A percentile compares a stretch with the other conserved stretches of the same genome.
Evolutionary conservation across 805 yeast species (phyloP).

Genomic region (Starmerella apis): DNA sequence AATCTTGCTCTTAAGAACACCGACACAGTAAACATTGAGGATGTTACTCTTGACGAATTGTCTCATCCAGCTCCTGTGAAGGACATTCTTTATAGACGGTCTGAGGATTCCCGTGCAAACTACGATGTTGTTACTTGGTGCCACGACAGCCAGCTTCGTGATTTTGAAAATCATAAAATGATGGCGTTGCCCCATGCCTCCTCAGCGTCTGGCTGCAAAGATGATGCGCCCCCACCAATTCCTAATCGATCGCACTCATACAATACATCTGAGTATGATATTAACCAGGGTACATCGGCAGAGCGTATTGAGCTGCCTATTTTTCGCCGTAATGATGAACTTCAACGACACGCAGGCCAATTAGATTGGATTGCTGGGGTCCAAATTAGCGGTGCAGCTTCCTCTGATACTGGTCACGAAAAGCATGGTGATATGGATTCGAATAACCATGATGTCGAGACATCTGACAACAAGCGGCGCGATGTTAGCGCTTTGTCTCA

Average conservation of each 20-base stretch:
- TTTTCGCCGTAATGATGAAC: not conserved
- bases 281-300: not conserved
- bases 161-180: slow-evolving; percentile 46
- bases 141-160: slow-evolving; percentile 68
- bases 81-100: slow-evolving; percentile 79
- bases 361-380: slow-evolving; percentile 91
- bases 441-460: slow-evolving; percentile 27
- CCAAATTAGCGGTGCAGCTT: slow-evolving; percentile 49
- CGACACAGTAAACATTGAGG: slow-evolving; percentile 27
- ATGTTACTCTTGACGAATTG: slow-evolving; percentile 48
- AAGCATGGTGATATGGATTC: not conserved
- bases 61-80: slow-evolving; percentile 80
- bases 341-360: slow-evolving; percentile 12
- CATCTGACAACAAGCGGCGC: slow-evolving; percentile 9
- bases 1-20: slow-evolving; percentile 31
- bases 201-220: slow-evolving; percentile 21
- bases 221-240: slow-evolving; percentile 14
- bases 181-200: slow-evolving; percentile 18
- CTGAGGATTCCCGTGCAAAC: slow-evolving; percentile 48
- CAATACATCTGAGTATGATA: slow-evolving; percentile 15
- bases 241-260: slow-evolving; percentile 4
- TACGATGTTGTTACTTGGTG: slow-evolving; percentile 93
- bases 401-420: slow-evolving; percentile 17
- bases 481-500: slow-evolving; percentile 49
- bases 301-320: not conserved